phyloP scores from a whole-genome alignment of 75 land plant species.

The Pseudotsuga menziesii region DNA sequence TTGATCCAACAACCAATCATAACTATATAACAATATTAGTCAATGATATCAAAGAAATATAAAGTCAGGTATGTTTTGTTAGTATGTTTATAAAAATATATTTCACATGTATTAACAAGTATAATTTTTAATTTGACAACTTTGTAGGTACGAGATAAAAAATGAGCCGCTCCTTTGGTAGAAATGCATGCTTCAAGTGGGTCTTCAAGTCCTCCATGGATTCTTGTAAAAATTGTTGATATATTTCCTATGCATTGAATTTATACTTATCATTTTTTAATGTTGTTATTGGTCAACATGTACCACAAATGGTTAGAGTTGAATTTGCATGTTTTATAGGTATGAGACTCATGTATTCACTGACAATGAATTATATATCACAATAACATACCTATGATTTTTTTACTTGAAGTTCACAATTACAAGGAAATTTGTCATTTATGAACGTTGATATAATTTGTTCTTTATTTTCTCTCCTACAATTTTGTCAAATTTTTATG shows the following conservation, averaged over 20 bases:
- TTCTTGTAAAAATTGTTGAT: slow-evolving; percentile 44
- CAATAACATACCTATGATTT: too few species aligned
- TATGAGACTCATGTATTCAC: neutral
- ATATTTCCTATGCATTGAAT: neutral
- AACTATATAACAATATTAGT: neutral
- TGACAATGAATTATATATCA: too few species aligned
- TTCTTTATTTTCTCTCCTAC: too few species aligned
- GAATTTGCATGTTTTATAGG: neutral
- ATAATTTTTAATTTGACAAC: slow-evolving; percentile 2
- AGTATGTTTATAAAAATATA: neutral
- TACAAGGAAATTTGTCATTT: too few species aligned
- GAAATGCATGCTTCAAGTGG: slow-evolving; percentile 66
- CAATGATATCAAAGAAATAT: neutral
- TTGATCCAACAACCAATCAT: neutral
- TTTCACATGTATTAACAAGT: neutral
- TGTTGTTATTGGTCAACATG: neutral
- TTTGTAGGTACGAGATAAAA: slow-evolving; percentile 75
- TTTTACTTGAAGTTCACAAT: too few species aligned
- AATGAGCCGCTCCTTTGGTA: slow-evolving; percentile 62
- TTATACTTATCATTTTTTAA: neutral
- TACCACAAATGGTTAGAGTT: neutral
- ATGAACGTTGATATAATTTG: too few species aligned
- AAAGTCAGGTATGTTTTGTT: neutral
- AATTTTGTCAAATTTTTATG: too few species aligned
- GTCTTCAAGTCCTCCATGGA: slow-evolving; percentile 74